A percentile compares a stretch with the other conserved stretches of the same genome.
phyloP scores from a whole-genome alignment of 495 filamentous ascomycete species.

The Tuber umbilicatum region DNA sequence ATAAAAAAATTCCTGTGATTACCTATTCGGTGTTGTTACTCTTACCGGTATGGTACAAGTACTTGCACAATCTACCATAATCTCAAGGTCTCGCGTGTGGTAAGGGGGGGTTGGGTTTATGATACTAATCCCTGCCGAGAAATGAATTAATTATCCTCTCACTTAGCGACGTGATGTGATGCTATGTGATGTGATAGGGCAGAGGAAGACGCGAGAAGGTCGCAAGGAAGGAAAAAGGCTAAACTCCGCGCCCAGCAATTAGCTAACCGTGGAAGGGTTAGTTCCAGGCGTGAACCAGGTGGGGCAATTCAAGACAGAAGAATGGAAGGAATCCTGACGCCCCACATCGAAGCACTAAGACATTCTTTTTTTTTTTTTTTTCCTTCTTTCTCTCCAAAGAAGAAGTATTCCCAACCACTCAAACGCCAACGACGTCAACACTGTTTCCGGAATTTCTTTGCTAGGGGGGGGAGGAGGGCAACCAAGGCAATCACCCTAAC shows the following conservation, averaged over 20 bases:
- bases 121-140: neutral
- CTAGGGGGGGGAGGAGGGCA: neutral
- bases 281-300: neutral
- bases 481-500: neutral
- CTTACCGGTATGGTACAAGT: neutral
- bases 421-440: conserved; percentile 24
- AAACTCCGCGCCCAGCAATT: conserved; percentile 28
- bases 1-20: neutral
- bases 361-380: neutral
- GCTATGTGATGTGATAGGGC: conserved; percentile 23
- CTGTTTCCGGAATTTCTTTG: neutral
- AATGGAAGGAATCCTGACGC: neutral
- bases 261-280: conserved; percentile 23
- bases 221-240: conserved; percentile 30
- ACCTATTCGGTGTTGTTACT: neutral
- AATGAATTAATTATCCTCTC: neutral
- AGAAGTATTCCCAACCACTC: conserved; percentile 13
- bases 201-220: conserved; percentile 35
- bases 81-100: neutral
- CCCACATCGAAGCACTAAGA: conserved; percentile 4
- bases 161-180: neutral
- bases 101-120: neutral
- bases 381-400: neutral
- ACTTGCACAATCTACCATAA: too few species aligned
- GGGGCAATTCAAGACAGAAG: neutral